Base-by-base conservation (phyloP, 2,329 filamentous ascomycete species). In the Aschersonia sp. region DNA sequence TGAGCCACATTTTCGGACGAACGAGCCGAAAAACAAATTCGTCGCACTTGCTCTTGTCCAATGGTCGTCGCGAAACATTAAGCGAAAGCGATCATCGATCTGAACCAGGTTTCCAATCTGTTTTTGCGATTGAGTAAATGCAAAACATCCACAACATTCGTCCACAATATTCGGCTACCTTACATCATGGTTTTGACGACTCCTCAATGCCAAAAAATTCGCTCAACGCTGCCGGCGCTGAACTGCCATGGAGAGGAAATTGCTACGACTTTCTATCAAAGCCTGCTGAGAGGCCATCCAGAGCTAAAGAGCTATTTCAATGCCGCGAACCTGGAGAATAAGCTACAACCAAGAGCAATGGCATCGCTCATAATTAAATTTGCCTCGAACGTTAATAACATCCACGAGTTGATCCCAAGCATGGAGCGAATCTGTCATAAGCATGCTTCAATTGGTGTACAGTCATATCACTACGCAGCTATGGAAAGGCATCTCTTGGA, bases 271-370 rank as follows among this genome's bases (percentile, higher is more conserved):
- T 87, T 89, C 68, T 88, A 89, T 69, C 69, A 70, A 51, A 79
- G 77, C 58, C 76, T 88, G 69, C 68, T 88, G 30, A 59, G 60
- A 9, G 76, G 78, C 40, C 71, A 86, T 51, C 83, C 83, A 0
- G 73, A 78, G 43, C 73, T 88, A 33, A 76, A 80, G 56, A 74
- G 80, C 61, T 69, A 83, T 63, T 87, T 88, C 73, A 87, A 87
- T 54, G 56, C 54, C 1, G 60, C 58, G 50, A 64, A 64, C 55
- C 61, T 62, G 54, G 57, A 58, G 50, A 64, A 62, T 47, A 61
- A 60, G 42, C 60, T 60, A 8, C 62, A 64, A 45, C 62, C 62
- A 6, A 57, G 61, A 44, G 62, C 62, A 37, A 56, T 64, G 40
- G 59, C 60, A n/a, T 56, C 57, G 47, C 54, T 64, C 47, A 78